These are phyloP conservation scores for Lumnitzera racemosa DNA, from an alignment of 345 rosid species.

Conservation along the genomic window DNA sequence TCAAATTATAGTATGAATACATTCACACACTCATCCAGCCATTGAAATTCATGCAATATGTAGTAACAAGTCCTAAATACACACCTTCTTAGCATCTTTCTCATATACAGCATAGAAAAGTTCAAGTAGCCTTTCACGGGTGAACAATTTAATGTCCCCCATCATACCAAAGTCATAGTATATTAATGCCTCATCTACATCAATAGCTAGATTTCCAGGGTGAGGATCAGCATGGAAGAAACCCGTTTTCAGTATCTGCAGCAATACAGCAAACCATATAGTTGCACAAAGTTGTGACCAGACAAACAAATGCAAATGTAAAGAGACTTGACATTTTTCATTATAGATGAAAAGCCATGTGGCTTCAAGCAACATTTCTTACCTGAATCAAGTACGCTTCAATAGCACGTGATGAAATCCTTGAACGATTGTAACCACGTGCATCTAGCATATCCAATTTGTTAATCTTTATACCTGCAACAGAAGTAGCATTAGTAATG, in stretches of 20 bases:
- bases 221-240: slow-evolving; percentile 99
- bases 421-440: slow-evolving; percentile 55
- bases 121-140: slow-evolving; percentile 75
- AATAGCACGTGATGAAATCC: slow-evolving; percentile 75
- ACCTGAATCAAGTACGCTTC: slow-evolving; percentile 98
- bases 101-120: slow-evolving; percentile 90
- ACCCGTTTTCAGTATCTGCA: slow-evolving; percentile 83
- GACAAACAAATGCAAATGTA: background rate
- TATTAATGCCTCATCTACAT: slow-evolving; percentile 70
- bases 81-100: slow-evolving; percentile 90
- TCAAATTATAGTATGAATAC: background rate
- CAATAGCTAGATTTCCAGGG: slow-evolving; percentile 95
- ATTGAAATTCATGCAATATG: background rate
- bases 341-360: no score
- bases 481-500: background rate
- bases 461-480: slow-evolving; percentile 81
- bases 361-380: slow-evolving; percentile 3
- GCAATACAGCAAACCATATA: slow-evolving; percentile 2
- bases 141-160: slow-evolving; percentile 94
- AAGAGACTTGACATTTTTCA: no score
- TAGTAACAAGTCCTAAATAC: slow-evolving; percentile 7
- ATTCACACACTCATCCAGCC: background rate
- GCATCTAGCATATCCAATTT: slow-evolving; percentile 48
- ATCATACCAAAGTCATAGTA: slow-evolving; percentile 98
- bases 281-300: slow-evolving; percentile 1